Conservation (phyloP, 176 grass and related monocot genomes). For the Carex pumila region DNA sequence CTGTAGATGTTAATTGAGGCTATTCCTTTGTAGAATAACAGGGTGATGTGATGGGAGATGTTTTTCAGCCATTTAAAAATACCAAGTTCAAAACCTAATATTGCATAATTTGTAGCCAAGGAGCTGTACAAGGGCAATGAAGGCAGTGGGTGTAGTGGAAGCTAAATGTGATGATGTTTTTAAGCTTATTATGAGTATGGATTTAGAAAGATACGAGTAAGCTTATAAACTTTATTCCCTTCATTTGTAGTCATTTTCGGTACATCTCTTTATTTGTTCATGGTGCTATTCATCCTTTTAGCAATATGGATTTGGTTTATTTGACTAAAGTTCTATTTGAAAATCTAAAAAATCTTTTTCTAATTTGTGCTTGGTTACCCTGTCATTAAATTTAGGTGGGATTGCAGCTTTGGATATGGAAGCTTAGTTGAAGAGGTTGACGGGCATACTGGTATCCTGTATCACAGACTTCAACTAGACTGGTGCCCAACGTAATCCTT, state of each 20-base stretch:
- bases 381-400: conserved; percentile 51
- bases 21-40: neutral
- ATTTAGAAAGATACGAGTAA: conserved; percentile 90
- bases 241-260: neutral
- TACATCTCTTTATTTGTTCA: conserved; percentile 12
- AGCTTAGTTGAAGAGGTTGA: conserved; percentile 98
- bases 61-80: neutral
- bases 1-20: neutral
- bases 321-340: neutral
- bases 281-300: conserved; percentile 6
- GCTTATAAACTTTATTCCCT: conserved; percentile 10
- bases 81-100: neutral
- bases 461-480: conserved; percentile 82
- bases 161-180: conserved; percentile 87
- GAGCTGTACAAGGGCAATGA: conserved; percentile 89
- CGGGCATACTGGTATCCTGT: conserved; percentile 86
- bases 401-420: conserved; percentile 93
- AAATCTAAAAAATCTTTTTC: neutral
- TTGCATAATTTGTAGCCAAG: conserved; percentile 55
- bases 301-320: neutral
- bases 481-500: conserved; percentile 76
- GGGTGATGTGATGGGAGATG: neutral
- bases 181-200: conserved; percentile 98
- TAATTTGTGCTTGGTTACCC: conserved; percentile 25
- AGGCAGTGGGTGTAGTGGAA: conserved; percentile 87